Base-by-base conservation (phyloP, 306 rosid species). In the Betula pendula region DNA sequence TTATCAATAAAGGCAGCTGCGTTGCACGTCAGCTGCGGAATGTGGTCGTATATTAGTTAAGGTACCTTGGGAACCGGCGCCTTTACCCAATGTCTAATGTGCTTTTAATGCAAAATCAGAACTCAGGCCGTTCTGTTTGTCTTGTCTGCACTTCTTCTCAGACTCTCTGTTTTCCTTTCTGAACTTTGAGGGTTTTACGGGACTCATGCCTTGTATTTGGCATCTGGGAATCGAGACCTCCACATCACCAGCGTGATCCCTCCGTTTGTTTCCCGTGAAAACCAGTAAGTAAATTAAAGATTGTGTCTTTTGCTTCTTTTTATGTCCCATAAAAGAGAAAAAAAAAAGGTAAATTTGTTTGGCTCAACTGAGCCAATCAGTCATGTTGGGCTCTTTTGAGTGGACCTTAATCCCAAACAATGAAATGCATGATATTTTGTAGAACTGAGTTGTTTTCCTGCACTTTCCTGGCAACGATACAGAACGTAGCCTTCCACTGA, bases 231-330 rank as follows among this genome's bases (percentile, higher is more conserved):
- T 63, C 25, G 7, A 2, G 25, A 35, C 70, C 35, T 63, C 24
- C 70, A 35, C 31, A 42, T 19, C n/a, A 13, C 20, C 42, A 8
- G 20, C 16, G 24, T 17, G 6, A 20, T 0, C 19, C 20, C 52
- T 44, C 51, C 38, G 33, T 63, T 51, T 79, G 58, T 63, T 72
- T 63, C 38, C 71, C 66, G 27, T 4, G 82, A 79, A 63, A 63
- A 11, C 33, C 16, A 31, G 44, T 9, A 33, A 50, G 43, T 27
- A 24, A 29, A 11, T 13, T 25, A 14, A 15, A 13, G 42, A 25
- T 27, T 59, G 3, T 58, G 12, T 25, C 19, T 59, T 27, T 60
- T 22, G 42, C 68, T 60, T 29, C 68, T 17, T 60, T 60, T 8
- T 14, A 31, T 51, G 24, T 6, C 6, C 11, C 43, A 24, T 29